Evolutionary conservation across 352 stramenopile species (phyloP).

Genomic region (Elongisporangium anandrum): DNA sequence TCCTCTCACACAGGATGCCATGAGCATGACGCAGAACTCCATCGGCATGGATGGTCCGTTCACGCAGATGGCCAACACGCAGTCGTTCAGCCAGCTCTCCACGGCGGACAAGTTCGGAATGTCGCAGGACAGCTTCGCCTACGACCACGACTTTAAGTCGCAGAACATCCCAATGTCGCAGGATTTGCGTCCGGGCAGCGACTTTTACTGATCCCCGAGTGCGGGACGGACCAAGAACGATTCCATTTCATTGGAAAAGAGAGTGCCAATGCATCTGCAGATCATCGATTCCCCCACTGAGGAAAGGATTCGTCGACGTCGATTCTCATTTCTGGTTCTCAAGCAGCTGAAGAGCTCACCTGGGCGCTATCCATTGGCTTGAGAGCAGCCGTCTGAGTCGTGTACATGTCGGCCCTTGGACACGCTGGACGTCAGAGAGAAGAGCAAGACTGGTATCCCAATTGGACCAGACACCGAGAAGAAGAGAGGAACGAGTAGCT

Average conservation of each 20-base stretch:
- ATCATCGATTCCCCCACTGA: not conserved
- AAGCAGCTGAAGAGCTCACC: not conserved
- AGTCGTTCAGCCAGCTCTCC: conserved; percentile 84
- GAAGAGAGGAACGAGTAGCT: not conserved
- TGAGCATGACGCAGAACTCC: conserved; percentile 53
- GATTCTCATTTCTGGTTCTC: not conserved
- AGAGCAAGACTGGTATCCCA: not conserved
- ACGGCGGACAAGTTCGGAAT: conserved; percentile 74
- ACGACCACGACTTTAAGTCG: conserved; percentile 81
- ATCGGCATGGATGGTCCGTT: conserved; percentile 68
- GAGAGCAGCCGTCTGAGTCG: not conserved
- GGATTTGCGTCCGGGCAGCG: conserved; percentile 44
- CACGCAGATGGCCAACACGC: conserved; percentile 73
- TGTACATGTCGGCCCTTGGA: not conserved
- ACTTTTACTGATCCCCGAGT: conserved; percentile 61
- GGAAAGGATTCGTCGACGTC: not conserved
- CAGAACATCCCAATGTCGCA: conserved; percentile 83
- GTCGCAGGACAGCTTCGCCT: conserved; percentile 79
- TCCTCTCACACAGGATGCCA: conserved; percentile 70
- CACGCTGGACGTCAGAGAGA: not conserved
- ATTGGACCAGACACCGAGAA: not conserved
- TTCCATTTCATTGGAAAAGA: not conserved
- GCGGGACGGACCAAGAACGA: not conserved
- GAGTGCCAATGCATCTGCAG: not conserved
- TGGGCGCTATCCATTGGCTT: not conserved